Conservation (phyloP, 163 green algal species). For the Coccomyxa subellipsoidea region DNA sequence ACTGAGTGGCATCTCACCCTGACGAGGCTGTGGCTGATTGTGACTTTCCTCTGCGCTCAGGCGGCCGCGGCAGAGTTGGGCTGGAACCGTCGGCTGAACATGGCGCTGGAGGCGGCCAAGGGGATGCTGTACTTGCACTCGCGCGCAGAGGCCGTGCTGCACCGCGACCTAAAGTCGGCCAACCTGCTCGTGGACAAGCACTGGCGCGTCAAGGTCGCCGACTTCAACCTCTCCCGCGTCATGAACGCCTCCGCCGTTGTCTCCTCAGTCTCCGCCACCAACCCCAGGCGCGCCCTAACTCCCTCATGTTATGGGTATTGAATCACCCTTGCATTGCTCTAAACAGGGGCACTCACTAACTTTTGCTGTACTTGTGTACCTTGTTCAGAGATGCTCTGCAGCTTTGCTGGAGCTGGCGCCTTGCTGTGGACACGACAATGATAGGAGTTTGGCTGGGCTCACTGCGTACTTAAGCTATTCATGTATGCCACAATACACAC, state of each 20-base stretch:
- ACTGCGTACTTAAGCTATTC: too few species aligned
- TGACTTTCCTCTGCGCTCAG: neutral
- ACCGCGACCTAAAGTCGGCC: slow-evolving; percentile 54
- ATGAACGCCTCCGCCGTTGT: slow-evolving; percentile 14
- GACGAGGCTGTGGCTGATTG: too few species aligned
- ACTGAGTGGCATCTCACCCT: too few species aligned
- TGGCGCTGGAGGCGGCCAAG: slow-evolving; percentile 38
- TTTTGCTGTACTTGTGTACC: too few species aligned
- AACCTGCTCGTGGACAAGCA: slow-evolving; percentile 46
- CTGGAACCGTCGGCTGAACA: slow-evolving; percentile 22
- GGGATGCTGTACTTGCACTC: slow-evolving; percentile 61
- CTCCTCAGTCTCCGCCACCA: slow-evolving; percentile 25
- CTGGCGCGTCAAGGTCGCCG: slow-evolving; percentile 36
- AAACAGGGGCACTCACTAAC: too few species aligned
- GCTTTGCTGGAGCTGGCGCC: too few species aligned
- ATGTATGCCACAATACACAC: too few species aligned
- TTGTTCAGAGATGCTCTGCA: too few species aligned
- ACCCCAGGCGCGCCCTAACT: neutral
- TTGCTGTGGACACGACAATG: too few species aligned
- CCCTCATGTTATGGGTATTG: neutral
- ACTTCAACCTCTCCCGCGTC: slow-evolving; percentile 56
- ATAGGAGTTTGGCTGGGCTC: too few species aligned
- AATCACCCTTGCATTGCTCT: too few species aligned
- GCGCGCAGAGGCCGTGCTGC: slow-evolving; percentile 40
- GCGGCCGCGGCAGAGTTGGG: slow-evolving; percentile 27